A percentile compares a stretch with the other conserved stretches of the same genome.
These are phyloP conservation scores for Dictyophora rubrovolvata DNA, from an alignment of 768 basidiomycete species.

Conservation along the genomic window DNA sequence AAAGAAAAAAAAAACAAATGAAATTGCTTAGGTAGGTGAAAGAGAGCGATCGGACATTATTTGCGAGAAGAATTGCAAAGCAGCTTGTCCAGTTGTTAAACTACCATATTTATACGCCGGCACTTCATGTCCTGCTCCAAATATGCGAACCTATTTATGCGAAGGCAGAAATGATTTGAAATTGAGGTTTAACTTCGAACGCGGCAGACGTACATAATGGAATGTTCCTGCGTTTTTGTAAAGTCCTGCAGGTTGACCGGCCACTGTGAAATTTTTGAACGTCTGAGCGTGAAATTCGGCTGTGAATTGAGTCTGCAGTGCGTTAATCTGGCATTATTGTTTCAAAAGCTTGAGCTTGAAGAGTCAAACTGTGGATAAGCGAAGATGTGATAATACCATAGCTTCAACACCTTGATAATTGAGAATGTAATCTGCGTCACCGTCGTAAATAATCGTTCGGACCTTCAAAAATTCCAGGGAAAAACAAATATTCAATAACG, in stretches of 20 bases:
- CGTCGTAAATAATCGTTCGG: constrained; percentile 42
- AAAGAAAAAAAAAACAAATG: too few relatives aligned
- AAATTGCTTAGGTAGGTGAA: not conserved
- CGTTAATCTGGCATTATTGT: constrained; percentile 27
- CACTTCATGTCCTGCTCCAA: constrained; percentile 6
- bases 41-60: constrained; percentile 9
- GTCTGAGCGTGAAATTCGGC: constrained; percentile 29
- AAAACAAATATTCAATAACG: not conserved
- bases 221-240: constrained; percentile 52
- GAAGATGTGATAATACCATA: constrained; percentile 28
- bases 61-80: constrained; percentile 12
- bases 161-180: not conserved
- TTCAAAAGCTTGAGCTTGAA: not conserved
- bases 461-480: not conserved
- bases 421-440: constrained; percentile 38
- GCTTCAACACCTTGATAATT: constrained; percentile 39
- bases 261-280: constrained; percentile 40
- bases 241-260: constrained; percentile 38
- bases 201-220: constrained; percentile 47
- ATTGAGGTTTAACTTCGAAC: constrained; percentile 13
- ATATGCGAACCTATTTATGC: not conserved
- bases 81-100: constrained; percentile 1
- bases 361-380: not conserved
- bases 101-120: constrained; percentile 11
- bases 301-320: constrained; percentile 37